phyloP scores from a whole-genome alignment of 2,329 filamentous ascomycete species.

The Boeremia lycopersici region DNA sequence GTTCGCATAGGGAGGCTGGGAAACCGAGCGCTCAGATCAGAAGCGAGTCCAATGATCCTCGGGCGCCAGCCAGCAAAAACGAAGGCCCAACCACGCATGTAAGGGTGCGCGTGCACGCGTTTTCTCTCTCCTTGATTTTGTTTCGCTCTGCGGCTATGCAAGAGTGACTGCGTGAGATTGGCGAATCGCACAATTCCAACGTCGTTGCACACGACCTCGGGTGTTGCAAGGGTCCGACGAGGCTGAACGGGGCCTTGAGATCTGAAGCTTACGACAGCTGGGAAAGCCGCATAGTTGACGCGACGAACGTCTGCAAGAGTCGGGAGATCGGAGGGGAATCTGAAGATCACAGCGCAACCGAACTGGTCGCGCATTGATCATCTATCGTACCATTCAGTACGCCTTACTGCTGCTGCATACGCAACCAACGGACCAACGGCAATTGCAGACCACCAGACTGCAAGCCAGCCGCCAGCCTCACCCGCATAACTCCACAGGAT shows the following conservation, averaged over 20 bases:
- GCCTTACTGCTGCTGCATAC: neutral
- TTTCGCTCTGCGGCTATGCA: slow-evolving; percentile 15
- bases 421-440: neutral
- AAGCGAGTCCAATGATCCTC: slow-evolving; percentile 28
- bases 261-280: slow-evolving; percentile 6
- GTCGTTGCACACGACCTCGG: slow-evolving; percentile 7
- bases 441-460: slow-evolving; percentile 4
- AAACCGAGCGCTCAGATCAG: slow-evolving; percentile 17
- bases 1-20: slow-evolving; percentile 19
- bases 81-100: slow-evolving; percentile 36
- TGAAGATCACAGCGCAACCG: neutral
- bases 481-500: neutral
- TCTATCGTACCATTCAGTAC: neutral
- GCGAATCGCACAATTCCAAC: slow-evolving; percentile 9
- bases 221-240: slow-evolving; percentile 4
- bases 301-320: slow-evolving; percentile 3
- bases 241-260: neutral
- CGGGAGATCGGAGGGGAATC: neutral
- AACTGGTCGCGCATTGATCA: neutral
- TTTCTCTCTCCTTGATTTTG: slow-evolving; percentile 10
- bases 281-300: slow-evolving; percentile 4
- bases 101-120: slow-evolving; percentile 28
- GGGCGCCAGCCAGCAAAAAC: slow-evolving; percentile 29
- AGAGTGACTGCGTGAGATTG: slow-evolving; percentile 13
- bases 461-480: slow-evolving; percentile 4